Evolutionary conservation across 2,329 filamentous ascomycete genomes (phyloP), one percentile per base, ranked within the genome.

Genomic region (Diaporthe sp.): DNA sequence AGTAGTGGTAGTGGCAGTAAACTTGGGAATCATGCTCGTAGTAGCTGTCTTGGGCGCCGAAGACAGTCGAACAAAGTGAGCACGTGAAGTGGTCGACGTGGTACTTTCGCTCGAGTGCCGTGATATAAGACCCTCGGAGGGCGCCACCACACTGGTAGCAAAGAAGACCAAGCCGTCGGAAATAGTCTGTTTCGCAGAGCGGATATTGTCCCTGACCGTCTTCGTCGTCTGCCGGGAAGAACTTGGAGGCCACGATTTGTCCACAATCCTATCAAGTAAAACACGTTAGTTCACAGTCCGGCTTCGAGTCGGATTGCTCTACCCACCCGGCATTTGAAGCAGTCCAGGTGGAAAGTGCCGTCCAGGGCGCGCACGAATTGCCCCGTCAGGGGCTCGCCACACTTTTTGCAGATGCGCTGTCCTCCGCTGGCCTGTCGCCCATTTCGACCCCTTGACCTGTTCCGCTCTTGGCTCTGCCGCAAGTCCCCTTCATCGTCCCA

Each of bases 51-150:
- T 98, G 95, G 9, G 97, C 97, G 70, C 97, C 97, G 82, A 99
- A 99, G n/a, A 98, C 94, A 1, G 97, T 98, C 6, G 96, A 94
- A 82, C 97, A 99, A 44, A 98, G 92, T 15, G 96, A 98, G 85
- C 97, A 99, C 51, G 97, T 99, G 82, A 99, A 99, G 86, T 99
- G 97, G 84, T 98, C 96, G 79, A 99, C 98, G 85, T 98, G 97
- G 84, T 99, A 99, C 87, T 99, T 99, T 81, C 95, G 94, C 79
- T 99, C 97, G 72, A 99, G 90, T 4, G 97, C 97, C 22, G 97
- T 99, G 82, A 99, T 99, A 85, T 99, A 99, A 6, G 97, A 98
- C 62, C 97, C 97, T 77, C 97, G 94, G 28, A 99, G 90, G 65
- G 97, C 97, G 75, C 95, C 95, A 78, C 95, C 95, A 83, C 97